Base-by-base conservation (phyloP, 106 monocot genomes). In the Allium fistulosum region DNA sequence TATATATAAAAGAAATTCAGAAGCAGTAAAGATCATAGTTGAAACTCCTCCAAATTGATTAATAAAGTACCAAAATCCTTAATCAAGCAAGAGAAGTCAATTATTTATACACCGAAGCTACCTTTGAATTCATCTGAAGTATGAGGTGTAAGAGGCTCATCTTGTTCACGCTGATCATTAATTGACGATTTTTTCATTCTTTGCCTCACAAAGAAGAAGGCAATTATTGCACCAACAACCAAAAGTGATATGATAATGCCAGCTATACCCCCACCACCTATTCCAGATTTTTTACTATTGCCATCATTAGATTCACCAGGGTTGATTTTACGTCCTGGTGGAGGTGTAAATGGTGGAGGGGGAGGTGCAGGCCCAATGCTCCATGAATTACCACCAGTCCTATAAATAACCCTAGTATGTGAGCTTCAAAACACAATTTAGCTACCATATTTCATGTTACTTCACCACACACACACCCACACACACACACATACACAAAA, bases 371-470 rank as follows among this genome's bases (percentile, higher is more conserved):
- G 74, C 7, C 90, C 84, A 10, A 80, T 68, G 64, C 55, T 80
- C 90, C 86, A 94, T 46, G 90, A 84, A 62, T 90, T 90, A 26
- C 90, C 90, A 74, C 77, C 82, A 68, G 67, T 90, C 68, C 94
- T 94, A 46, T 12, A 62, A 15, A 4, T 15, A 55, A 55, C 4
- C 6, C 53, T 15, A 55, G 15, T 11, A 55, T 8, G 53, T 55
- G 53, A 55, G 53, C 53, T 55, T 55, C 53, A 55, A 55, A 55
- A 55, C 53, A 55, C 53, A 11, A 11, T 15, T 55, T 55, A 55
- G 15, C 11, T 55, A 2, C 6, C 6, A 8, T 3, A 12, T 55
- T 11, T 8, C 7, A 47, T 4, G 12, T 15, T 22, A 1, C 17
- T 11, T 57, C 12, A 14, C 57, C 57, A 48, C 9, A 69, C 8